phyloP scores from a whole-genome alignment of 768 basidiomycete species.

The Tricholoma furcatifolium region DNA sequence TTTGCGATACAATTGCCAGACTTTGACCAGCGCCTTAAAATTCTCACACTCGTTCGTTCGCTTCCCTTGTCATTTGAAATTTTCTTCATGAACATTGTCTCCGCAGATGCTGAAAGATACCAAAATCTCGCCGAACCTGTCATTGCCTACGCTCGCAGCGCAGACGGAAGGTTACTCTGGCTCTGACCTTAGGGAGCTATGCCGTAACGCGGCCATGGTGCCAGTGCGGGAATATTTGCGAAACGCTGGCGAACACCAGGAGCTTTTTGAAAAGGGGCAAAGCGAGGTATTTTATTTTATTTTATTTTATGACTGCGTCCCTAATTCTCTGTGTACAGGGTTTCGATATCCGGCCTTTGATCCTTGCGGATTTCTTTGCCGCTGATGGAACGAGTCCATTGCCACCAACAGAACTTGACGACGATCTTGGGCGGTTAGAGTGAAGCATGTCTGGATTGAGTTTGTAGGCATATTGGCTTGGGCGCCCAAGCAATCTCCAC shows the following conservation, averaged over 20 bases:
- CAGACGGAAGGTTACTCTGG: conserved; percentile 79
- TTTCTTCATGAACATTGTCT: background rate
- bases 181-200: conserved; percentile 89
- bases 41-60: conserved; percentile 67
- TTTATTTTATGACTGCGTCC: background rate
- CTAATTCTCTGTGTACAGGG: conserved; percentile 46
- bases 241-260: conserved; percentile 39
- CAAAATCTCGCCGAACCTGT: conserved; percentile 59
- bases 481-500: too few relatives aligned
- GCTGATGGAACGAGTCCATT: conserved; percentile 38
- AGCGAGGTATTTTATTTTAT: conserved; percentile 34
- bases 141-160: conserved; percentile 60
- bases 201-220: conserved; percentile 91
- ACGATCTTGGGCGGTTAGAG: conserved; percentile 17
- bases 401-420: conserved; percentile 25
- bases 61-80: background rate
- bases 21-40: conserved; percentile 75
- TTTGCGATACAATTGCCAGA: conserved; percentile 86
- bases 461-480: background rate
- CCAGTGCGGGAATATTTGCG: conserved; percentile 86
- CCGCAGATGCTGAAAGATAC: conserved; percentile 84
- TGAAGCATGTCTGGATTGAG: conserved; percentile 13
- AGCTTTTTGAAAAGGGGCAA: conserved; percentile 46
- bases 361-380: conserved; percentile 64
- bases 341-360: conserved; percentile 73